Percentiles rank a stretch among this genome's conserved stretches.
These are phyloP conservation scores for Kwoniella heveanensis DNA, from an alignment of 768 basidiomycete species.

Conservation along the genomic window DNA sequence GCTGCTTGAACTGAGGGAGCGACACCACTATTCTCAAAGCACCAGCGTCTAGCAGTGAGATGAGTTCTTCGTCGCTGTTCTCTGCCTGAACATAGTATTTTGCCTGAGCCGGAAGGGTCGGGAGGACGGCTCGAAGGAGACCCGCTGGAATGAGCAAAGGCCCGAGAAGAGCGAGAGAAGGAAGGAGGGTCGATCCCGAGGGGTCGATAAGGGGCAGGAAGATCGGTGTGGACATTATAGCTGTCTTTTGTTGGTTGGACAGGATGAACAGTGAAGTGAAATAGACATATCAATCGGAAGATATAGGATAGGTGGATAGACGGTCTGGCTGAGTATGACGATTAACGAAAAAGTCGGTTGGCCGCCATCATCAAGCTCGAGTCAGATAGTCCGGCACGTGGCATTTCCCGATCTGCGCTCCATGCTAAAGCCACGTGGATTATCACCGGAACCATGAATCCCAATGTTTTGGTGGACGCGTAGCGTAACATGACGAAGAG, in stretches of 20 bases:
- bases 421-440: neutral
- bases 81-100: conserved; percentile 43
- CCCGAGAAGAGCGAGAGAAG: conserved; percentile 71
- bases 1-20: conserved; percentile 56
- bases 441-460: neutral
- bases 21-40: conserved; percentile 78
- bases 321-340: conserved; percentile 1
- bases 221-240: conserved; percentile 41
- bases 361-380: conserved; percentile 1
- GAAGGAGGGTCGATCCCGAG: conserved; percentile 60
- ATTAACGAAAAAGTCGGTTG: conserved; percentile 9
- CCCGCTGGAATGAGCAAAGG: conserved; percentile 66
- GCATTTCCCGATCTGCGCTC: neutral
- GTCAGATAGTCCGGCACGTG: conserved; percentile 6
- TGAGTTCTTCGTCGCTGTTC: conserved; percentile 34
- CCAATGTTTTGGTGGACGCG: neutral
- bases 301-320: neutral
- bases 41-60: conserved; percentile 71
- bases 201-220: conserved; percentile 57
- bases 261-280: neutral
- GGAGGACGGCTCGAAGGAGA: conserved; percentile 49
- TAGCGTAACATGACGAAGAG: neutral
- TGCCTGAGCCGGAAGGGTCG: conserved; percentile 54
- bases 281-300: neutral
- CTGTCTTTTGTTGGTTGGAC: neutral